These are phyloP conservation scores for Madurella mycetomatis DNA, from an alignment of 2,329 filamentous ascomycete species.

Conservation along the genomic window DNA sequence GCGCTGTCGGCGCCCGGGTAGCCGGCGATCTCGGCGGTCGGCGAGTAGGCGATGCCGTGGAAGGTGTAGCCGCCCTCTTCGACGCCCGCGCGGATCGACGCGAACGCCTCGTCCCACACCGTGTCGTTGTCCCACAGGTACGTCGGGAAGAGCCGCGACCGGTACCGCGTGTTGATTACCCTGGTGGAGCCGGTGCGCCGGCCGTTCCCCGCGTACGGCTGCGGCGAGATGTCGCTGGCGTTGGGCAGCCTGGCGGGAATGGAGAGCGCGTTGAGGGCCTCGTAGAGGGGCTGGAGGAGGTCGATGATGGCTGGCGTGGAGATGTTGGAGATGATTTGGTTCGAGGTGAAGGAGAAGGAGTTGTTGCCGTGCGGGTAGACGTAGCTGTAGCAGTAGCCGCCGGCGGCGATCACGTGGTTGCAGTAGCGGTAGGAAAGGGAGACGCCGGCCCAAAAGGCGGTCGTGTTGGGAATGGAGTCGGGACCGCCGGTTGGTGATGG, in stretches of 20 bases:
- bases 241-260: constrained; percentile 23
- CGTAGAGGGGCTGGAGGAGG: constrained; percentile 30
- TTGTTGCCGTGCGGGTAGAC: constrained; percentile 26
- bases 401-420: constrained; percentile 19
- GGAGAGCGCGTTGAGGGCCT: constrained; percentile 30
- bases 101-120: constrained; percentile 21
- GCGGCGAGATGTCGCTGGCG: background rate
- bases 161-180: constrained; percentile 26
- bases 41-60: constrained; percentile 26
- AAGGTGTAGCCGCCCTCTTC: constrained; percentile 26
- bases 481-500: background rate
- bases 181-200: constrained; percentile 16
- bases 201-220: constrained; percentile 18
- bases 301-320: constrained; percentile 27
- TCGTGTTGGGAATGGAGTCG: constrained; percentile 5
- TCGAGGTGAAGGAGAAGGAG: constrained; percentile 24
- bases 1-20: constrained; percentile 23
- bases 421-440: constrained; percentile 24
- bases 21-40: constrained; percentile 21
- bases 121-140: constrained; percentile 20
- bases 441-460: constrained; percentile 27
- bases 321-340: constrained; percentile 28
- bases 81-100: constrained; percentile 22
- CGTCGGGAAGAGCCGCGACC: constrained; percentile 26
- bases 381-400: constrained; percentile 27